These are phyloP conservation scores for Nemania bipapillata DNA, from an alignment of 2,329 filamentous ascomycete species.

Conservation along the genomic window DNA sequence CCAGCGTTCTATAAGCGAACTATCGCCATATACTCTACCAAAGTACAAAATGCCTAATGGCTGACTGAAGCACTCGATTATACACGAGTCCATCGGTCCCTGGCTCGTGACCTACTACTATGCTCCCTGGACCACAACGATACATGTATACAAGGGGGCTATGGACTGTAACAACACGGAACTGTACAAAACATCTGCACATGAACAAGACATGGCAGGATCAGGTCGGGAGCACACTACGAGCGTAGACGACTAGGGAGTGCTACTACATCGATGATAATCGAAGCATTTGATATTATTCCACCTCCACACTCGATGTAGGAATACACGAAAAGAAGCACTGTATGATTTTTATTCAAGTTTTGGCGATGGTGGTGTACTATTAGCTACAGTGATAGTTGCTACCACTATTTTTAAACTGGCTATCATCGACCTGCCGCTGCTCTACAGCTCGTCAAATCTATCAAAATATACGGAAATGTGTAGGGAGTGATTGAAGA, in stretches of 20 bases:
- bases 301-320: not conserved
- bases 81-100: not conserved
- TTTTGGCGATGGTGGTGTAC: too few relatives aligned
- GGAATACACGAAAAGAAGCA: not conserved
- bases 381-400: too few relatives aligned
- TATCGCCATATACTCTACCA: not conserved
- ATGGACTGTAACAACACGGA: constrained; percentile 28
- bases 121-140: constrained; percentile 7
- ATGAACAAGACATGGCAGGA: constrained; percentile 19
- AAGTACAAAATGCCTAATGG: not conserved
- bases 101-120: not conserved
- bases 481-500: not conserved
- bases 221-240: not conserved
- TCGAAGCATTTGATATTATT: constrained; percentile 19
- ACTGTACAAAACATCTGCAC: constrained; percentile 26
- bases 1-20: constrained; percentile 52
- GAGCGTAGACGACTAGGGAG: constrained; percentile 9
- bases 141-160: not conserved
- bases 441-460: too few relatives aligned
- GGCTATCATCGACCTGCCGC: too few relatives aligned
- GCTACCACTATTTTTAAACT: too few relatives aligned
- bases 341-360: not conserved
- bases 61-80: not conserved
- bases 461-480: not conserved
- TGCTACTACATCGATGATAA: not conserved